phyloP scores from a whole-genome alignment of 345 rosid species.

The Pseudoturritis turrita region DNA sequence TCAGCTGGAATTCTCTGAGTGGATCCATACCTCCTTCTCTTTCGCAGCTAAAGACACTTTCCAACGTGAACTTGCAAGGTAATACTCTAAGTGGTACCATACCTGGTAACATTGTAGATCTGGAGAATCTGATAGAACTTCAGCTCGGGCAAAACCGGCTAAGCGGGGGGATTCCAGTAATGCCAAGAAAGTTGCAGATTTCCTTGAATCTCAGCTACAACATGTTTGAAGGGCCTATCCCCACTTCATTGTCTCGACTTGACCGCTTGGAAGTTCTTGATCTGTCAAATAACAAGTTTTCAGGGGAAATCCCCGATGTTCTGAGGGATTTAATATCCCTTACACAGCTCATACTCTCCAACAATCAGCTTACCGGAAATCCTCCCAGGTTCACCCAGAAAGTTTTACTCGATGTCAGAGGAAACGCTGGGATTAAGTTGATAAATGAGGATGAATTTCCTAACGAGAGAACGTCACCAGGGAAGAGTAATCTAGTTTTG shows the following conservation, averaged over 20 bases:
- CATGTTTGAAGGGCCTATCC: slow-evolving; percentile 51
- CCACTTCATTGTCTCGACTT: slow-evolving; percentile 31
- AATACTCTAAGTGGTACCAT: slow-evolving; percentile 55
- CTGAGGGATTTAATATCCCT: slow-evolving; percentile 32
- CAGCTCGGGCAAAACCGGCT: slow-evolving; percentile 67
- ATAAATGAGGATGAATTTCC: not conserved
- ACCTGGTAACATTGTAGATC: slow-evolving; percentile 36
- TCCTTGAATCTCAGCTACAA: slow-evolving; percentile 73
- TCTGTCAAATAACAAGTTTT: slow-evolving; percentile 58
- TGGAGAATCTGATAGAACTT: slow-evolving; percentile 52
- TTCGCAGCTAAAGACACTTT: slow-evolving; percentile 37
- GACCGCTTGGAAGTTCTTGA: slow-evolving; percentile 60
- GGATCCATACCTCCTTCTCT: slow-evolving; percentile 62
- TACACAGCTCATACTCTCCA: slow-evolving; percentile 47
- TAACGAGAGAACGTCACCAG: not conserved
- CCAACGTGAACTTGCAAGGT: slow-evolving; percentile 45
- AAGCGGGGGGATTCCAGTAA: slow-evolving; percentile 45
- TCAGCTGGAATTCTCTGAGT: slow-evolving; percentile 51
- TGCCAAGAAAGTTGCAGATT: slow-evolving; percentile 65
- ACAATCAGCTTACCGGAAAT: slow-evolving; percentile 55
- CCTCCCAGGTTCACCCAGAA: slow-evolving; percentile 25
- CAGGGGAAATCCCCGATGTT: slow-evolving; percentile 43
- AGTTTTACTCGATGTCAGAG: slow-evolving; percentile 33
- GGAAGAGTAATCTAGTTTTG: slow-evolving; percentile 31
- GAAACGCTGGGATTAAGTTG: slow-evolving; percentile 36